Evolutionary conservation across 1,284 basidiomycete genomes (phyloP), one percentile per base, ranked within the genome.

Genomic region (Cutaneotrichosporon cutaneum): DNA sequence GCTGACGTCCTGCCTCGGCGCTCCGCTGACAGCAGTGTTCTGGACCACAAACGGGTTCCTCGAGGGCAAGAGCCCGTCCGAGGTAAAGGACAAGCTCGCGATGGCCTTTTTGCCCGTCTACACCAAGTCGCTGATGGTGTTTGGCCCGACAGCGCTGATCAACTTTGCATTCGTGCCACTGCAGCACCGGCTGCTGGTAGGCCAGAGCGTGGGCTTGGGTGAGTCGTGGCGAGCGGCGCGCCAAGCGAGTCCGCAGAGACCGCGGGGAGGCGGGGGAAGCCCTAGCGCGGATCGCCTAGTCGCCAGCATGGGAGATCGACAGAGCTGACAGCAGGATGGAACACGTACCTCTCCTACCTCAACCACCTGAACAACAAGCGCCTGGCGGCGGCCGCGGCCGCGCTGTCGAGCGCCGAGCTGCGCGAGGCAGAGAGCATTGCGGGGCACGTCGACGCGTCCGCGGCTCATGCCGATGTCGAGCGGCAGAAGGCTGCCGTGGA

Each of bases 121-220:
- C 70, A 65, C 69, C 18, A 71, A 72, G 62, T 68, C 70, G 1
- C 63, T 75, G 18, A 83, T 80, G n/a, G 89, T 92, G 11, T 92
- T 89, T 74, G 83, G 88, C 50, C 91, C 91, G 0, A 85, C 90
- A 0, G 90, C 92, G 73, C 74, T 90, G 59, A 80, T 92, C 81
- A 93, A 92, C 80, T 93, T 93, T 72, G 81, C 86, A 9, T 42
- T 93, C 57, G 84, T 93, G 0, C 92, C 91, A 0, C 84, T 84
- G 3, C 90, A 92, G 70, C 81, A 91, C 58, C 86, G 90, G 21
- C 87, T 93, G 64, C 82, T 89, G 11, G 82, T 88, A n/a, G 84
- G 92, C 24, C 86, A 90, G 70, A 84, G 88, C 18, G 90, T 94
- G 58, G 88, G 87, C 61, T 81, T 94, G 59, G 90, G 91, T 73